Percentiles rank a stretch among this genome's conserved stretches.
Conservation (phyloP, 2,329 filamentous ascomycete genomes). For the Colletotrichum costaricense region DNA sequence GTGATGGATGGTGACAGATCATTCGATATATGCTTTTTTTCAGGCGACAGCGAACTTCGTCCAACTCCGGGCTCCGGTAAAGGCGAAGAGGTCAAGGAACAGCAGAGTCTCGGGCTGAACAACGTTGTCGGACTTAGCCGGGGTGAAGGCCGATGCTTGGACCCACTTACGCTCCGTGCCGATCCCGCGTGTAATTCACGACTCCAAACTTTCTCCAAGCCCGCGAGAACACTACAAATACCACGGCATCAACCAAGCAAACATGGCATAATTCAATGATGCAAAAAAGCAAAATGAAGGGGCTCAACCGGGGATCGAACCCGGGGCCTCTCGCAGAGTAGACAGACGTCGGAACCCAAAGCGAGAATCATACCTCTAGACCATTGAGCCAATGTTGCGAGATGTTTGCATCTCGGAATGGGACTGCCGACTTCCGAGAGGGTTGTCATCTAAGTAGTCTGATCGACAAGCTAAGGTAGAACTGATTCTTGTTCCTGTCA, state of each 20-base stretch:
- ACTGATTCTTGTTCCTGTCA: no score
- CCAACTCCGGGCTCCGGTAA: neutral
- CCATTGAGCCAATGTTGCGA: constrained; percentile 40
- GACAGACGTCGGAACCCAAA: constrained; percentile 39
- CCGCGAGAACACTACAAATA: neutral
- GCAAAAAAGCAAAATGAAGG: constrained; percentile 23
- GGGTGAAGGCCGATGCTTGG: neutral
- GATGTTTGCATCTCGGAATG: neutral
- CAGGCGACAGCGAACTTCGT: neutral
- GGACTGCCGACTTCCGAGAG: neutral
- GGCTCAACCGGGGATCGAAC: constrained; percentile 47
- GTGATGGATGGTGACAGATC: neutral
- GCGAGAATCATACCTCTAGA: constrained; percentile 50
- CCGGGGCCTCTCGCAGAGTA: constrained; percentile 47
- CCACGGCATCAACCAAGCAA: neutral
- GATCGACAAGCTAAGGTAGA: no score
- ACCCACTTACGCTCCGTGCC: neutral
- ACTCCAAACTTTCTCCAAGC: neutral
- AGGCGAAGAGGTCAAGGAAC: neutral
- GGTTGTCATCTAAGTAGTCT: neutral
- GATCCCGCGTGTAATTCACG: neutral
- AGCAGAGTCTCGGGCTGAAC: neutral
- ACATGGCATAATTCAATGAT: neutral
- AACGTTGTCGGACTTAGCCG: neutral
- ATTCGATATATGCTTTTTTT: neutral